A percentile compares a stretch with the other conserved stretches of the same genome.
These are phyloP conservation scores for Calonectria naviculata DNA, from an alignment of 2,329 filamentous ascomycete genomes.

Conservation along the genomic window DNA sequence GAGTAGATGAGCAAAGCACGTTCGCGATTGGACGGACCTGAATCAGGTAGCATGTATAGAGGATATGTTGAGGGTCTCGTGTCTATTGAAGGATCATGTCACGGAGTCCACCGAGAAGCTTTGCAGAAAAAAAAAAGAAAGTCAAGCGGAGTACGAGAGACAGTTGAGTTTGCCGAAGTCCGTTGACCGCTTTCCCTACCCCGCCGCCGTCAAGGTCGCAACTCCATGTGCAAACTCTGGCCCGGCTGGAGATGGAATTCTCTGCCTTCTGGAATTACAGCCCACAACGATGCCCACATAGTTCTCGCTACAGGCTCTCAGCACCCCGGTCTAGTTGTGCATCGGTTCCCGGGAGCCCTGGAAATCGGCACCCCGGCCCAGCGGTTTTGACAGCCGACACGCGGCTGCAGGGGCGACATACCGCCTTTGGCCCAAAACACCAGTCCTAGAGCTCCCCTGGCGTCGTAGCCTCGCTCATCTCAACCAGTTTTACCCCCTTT, in stretches of 20 bases:
- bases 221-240: neutral
- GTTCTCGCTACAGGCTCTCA: neutral
- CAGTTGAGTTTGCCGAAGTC: neutral
- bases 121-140: neutral
- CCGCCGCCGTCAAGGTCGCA: neutral
- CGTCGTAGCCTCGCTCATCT: slow-evolving; percentile 14
- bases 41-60: neutral
- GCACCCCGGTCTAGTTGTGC: neutral
- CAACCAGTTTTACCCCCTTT: slow-evolving; percentile 20
- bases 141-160: neutral
- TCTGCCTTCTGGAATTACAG: neutral
- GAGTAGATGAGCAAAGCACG: neutral
- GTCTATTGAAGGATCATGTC: neutral
- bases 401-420: slow-evolving; percentile 25
- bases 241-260: neutral
- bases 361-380: neutral
- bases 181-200: neutral
- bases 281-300: neutral
- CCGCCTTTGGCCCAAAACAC: slow-evolving; percentile 22
- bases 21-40: neutral
- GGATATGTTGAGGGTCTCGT: neutral
- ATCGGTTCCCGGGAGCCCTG: neutral
- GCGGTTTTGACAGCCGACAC: slow-evolving; percentile 7
- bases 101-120: neutral
- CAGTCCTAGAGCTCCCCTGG: slow-evolving; percentile 10